A percentile compares a stretch with the other conserved stretches of the same genome.
Conservation (phyloP, 1,139 yeast genomes). For the Candida sanyaensis region DNA sequence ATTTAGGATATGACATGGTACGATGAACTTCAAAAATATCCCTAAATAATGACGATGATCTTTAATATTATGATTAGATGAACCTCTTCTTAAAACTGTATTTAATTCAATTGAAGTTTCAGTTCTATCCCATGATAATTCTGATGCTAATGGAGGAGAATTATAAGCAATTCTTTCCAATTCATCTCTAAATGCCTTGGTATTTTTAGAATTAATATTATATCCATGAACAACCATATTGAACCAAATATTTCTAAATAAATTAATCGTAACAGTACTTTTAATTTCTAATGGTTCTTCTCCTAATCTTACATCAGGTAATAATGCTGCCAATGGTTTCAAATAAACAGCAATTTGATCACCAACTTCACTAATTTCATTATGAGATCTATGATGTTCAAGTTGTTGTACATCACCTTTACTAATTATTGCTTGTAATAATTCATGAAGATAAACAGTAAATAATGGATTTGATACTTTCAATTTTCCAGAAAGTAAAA, state of each 20-base stretch:
- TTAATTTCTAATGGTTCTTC: constrained; percentile 38
- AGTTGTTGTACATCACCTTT: constrained; percentile 81
- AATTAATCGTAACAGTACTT: constrained; percentile 49
- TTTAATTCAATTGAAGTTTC: constrained; percentile 93
- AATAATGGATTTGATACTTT: constrained; percentile 49
- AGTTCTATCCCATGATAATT: constrained; percentile 78
- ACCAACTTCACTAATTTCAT: constrained; percentile 71
- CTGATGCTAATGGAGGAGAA: constrained; percentile 93
- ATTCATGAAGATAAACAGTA: constrained; percentile 60
- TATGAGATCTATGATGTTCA: constrained; percentile 82
- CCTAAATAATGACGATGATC: constrained; percentile 65
- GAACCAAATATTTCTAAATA: constrained; percentile 92
- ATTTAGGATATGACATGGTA: constrained; percentile 71
- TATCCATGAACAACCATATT: constrained; percentile 93
- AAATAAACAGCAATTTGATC: constrained; percentile 68
- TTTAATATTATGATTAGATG: constrained; percentile 79
- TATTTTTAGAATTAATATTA: constrained; percentile 58
- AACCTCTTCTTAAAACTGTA: constrained; percentile 86
- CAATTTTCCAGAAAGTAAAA: constrained; percentile 52
- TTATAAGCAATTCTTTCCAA: constrained; percentile 78
- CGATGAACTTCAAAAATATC: constrained; percentile 52
- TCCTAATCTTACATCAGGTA: constrained; percentile 57
- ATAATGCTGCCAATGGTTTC: constrained; percentile 71
- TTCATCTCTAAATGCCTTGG: constrained; percentile 45
- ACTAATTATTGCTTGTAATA: constrained; percentile 66